These are phyloP conservation scores for Phytophthora citricola DNA, from an alignment of 352 stramenopile genomes.

Conservation along the genomic window DNA sequence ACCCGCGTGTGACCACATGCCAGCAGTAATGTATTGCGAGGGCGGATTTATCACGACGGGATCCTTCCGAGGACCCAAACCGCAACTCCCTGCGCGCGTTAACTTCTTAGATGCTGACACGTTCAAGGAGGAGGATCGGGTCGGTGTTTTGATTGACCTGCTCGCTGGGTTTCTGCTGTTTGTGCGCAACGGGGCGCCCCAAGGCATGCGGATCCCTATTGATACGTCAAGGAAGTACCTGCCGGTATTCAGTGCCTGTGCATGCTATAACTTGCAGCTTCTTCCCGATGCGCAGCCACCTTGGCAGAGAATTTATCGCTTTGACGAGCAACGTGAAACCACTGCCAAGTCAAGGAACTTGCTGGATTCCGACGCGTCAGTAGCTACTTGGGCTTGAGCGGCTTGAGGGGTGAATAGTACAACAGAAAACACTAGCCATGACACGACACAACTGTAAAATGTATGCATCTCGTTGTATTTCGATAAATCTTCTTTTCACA, in stretches of 20 bases:
- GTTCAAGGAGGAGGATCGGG: conserved; percentile 58
- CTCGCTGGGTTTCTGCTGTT: conserved; percentile 63
- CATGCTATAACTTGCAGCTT: conserved; percentile 66
- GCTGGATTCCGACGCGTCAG: neutral
- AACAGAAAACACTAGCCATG: neutral
- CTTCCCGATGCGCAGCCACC: conserved; percentile 40
- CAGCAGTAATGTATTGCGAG: conserved; percentile 81
- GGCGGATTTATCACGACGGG: conserved; percentile 73
- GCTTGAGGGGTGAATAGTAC: neutral
- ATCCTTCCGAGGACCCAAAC: conserved; percentile 62
- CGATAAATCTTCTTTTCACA: too few relatives aligned
- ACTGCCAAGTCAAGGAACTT: neutral
- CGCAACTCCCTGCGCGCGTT: conserved; percentile 46
- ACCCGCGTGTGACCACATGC: conserved; percentile 68
- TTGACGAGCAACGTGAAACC: conserved; percentile 7
- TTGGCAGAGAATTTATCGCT: conserved; percentile 56
- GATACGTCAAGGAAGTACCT: conserved; percentile 46
- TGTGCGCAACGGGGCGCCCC: conserved; percentile 50
- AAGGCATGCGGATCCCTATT: conserved; percentile 54
- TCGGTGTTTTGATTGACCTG: conserved; percentile 67
- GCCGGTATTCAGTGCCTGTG: conserved; percentile 65
- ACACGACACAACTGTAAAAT: too few relatives aligned
- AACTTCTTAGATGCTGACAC: conserved; percentile 53
- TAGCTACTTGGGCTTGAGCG: conserved; percentile 7
- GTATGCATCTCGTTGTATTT: too few relatives aligned